These are phyloP conservation scores for Vachellia collinsii DNA, from an alignment of 306 rosid genomes.

Conservation along the genomic window DNA sequence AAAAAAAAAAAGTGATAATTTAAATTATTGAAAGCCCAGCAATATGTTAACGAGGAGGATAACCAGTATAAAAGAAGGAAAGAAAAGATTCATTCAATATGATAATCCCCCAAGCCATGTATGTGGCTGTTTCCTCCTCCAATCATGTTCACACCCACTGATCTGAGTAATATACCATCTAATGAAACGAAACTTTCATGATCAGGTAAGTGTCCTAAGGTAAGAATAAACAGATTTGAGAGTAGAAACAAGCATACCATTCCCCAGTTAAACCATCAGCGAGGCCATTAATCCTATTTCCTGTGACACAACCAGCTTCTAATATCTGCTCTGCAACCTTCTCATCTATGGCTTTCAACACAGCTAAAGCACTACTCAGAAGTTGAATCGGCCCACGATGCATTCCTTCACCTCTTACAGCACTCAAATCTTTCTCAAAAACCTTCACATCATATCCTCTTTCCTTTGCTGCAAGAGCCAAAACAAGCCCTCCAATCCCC, in stretches of 20 bases:
- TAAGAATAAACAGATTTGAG: not conserved
- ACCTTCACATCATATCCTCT: slow-evolving; percentile 48
- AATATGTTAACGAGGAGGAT: not conserved
- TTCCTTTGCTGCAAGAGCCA: slow-evolving; percentile 47
- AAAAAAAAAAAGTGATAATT: not conserved
- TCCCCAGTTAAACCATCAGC: slow-evolving; percentile 58
- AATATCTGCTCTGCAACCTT: slow-evolving; percentile 39
- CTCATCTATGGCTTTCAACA: slow-evolving; percentile 47
- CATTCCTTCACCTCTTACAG: slow-evolving; percentile 54
- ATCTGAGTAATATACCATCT: slow-evolving; percentile 1
- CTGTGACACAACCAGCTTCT: slow-evolving; percentile 55
- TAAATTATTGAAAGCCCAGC: not conserved
- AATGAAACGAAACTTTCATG: not conserved
- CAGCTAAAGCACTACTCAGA: slow-evolving; percentile 46
- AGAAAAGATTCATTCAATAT: not conserved
- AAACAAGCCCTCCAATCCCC: slow-evolving; percentile 51
- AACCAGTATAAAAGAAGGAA: not conserved
- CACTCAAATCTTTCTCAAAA: slow-evolving; percentile 53
- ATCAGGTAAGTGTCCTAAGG: not conserved
- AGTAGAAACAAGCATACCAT: slow-evolving; percentile 35
- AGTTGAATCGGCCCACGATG: slow-evolving; percentile 56
- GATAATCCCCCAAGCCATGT: not conserved
- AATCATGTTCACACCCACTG: not conserved
- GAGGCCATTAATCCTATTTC: slow-evolving; percentile 54
- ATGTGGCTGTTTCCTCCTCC: not conserved